phyloP scores from a whole-genome alignment of 495 filamentous ascomycete species.

The Glarea lozoyensis region DNA sequence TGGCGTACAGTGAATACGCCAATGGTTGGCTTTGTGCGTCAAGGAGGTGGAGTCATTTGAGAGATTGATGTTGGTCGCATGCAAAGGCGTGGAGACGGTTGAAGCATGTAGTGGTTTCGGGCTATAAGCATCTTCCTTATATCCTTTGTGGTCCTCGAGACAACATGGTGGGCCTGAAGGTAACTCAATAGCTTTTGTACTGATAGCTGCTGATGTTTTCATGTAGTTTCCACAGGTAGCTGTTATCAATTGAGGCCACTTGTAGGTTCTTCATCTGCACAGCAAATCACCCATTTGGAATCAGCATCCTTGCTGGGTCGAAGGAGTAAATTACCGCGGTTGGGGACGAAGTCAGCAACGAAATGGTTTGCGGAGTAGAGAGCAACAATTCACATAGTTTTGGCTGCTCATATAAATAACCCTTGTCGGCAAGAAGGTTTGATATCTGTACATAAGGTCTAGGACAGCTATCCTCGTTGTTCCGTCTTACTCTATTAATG shows the following conservation, averaged over 20 bases:
- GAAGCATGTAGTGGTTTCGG: neutral
- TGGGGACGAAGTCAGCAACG: neutral
- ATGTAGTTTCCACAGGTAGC: neutral
- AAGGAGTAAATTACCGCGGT: neutral
- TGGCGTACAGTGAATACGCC: neutral
- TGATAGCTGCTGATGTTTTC: neutral
- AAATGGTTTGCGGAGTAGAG: neutral
- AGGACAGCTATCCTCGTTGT: neutral
- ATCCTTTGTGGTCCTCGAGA: neutral
- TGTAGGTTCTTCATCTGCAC: neutral
- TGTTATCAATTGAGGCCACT: neutral
- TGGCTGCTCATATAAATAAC: neutral
- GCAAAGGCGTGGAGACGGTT: neutral
- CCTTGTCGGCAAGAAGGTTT: neutral
- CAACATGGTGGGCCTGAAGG: neutral
- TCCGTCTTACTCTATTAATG: neutral
- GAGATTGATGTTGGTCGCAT: neutral
- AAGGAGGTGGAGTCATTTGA: neutral
- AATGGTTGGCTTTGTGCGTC: neutral
- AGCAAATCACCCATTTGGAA: neutral
- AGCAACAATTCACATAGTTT: neutral
- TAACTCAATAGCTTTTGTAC: neutral
- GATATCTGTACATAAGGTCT: neutral
- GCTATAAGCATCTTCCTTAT: neutral
- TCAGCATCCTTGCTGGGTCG: neutral